phyloP scores from a whole-genome alignment of 805 yeast species.

The Starmera dryadoides region DNA sequence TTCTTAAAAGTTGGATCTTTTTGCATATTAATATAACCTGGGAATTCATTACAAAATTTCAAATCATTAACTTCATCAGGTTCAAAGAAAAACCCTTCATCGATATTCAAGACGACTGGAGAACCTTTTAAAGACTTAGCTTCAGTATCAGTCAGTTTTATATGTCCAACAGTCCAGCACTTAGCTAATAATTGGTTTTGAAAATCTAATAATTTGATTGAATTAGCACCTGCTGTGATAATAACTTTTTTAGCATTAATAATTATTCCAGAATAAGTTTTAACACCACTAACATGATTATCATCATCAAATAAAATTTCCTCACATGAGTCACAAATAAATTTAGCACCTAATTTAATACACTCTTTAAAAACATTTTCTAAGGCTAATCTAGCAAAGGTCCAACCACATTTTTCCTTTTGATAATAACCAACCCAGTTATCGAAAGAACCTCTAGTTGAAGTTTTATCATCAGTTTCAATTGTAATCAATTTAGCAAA shows the following conservation, averaged over 20 bases:
- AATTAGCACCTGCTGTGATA: slow-evolving; percentile 34
- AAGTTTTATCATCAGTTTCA: not conserved
- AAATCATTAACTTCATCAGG: slow-evolving; percentile 29
- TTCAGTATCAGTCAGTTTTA: slow-evolving; percentile 27
- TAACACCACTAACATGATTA: slow-evolving; percentile 22
- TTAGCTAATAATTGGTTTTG: slow-evolving; percentile 29
- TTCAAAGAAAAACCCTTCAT: slow-evolving; percentile 35
- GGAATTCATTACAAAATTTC: slow-evolving; percentile 33
- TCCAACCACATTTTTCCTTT: slow-evolving; percentile 28
- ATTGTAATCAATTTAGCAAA: slow-evolving; percentile 3
- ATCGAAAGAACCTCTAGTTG: slow-evolving; percentile 5
- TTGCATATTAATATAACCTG: slow-evolving; percentile 26
- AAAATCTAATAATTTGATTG: slow-evolving; percentile 27
- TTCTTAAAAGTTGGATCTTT: not conserved
- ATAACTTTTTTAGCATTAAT: slow-evolving; percentile 22
- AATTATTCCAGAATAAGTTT: slow-evolving; percentile 19
- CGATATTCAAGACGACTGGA: slow-evolving; percentile 31
- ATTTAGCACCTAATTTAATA: slow-evolving; percentile 24
- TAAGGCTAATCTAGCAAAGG: slow-evolving; percentile 26
- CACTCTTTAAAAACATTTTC: slow-evolving; percentile 22
- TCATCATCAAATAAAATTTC: slow-evolving; percentile 15
- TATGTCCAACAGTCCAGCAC: slow-evolving; percentile 35
- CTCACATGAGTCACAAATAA: slow-evolving; percentile 10
- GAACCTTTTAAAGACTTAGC: slow-evolving; percentile 20
- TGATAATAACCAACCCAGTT: slow-evolving; percentile 28